These are phyloP conservation scores for Amyloporia xantha DNA, from an alignment of 768 basidiomycete species.

Conservation along the genomic window DNA sequence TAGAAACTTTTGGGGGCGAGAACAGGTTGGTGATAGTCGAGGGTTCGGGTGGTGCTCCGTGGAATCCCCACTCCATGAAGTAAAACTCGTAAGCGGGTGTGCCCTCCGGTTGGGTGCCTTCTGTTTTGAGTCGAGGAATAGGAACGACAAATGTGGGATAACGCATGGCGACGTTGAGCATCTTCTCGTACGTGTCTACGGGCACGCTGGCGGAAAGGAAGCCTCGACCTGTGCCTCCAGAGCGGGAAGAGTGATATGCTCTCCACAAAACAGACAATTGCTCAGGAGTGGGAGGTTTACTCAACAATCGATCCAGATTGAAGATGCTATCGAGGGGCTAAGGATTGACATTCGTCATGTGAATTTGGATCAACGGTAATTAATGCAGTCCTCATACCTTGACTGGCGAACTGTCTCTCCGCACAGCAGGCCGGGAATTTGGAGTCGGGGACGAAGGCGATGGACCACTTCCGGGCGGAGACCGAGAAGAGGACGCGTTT, in stretches of 20 bases:
- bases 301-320: conserved; percentile 64
- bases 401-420: conserved; percentile 64
- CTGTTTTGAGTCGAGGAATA: conserved; percentile 46
- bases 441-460: conserved; percentile 13
- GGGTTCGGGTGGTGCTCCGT: conserved; percentile 61
- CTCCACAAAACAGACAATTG: conserved; percentile 86
- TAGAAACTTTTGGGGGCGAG: conserved; percentile 26
- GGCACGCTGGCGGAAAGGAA: conserved; percentile 83
- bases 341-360: conserved; percentile 3
- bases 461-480: conserved; percentile 2
- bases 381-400: conserved; percentile 39
- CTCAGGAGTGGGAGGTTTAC: conserved; percentile 59
- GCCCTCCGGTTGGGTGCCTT: conserved; percentile 28
- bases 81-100: conserved; percentile 67
- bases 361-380: not conserved
- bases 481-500: conserved; percentile 3
- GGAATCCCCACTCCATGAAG: conserved; percentile 86
- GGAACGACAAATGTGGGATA: conserved; percentile 84
- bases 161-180: conserved; percentile 53
- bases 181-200: conserved; percentile 59
- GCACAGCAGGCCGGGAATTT: conserved; percentile 18
- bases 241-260: conserved; percentile 78
- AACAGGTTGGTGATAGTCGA: conserved; percentile 39
- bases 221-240: conserved; percentile 74
- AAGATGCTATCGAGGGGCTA: conserved; percentile 80